These are phyloP conservation scores for Kitagawia praeruptora DNA, from an alignment of 129 eudicot species.

Conservation along the genomic window DNA sequence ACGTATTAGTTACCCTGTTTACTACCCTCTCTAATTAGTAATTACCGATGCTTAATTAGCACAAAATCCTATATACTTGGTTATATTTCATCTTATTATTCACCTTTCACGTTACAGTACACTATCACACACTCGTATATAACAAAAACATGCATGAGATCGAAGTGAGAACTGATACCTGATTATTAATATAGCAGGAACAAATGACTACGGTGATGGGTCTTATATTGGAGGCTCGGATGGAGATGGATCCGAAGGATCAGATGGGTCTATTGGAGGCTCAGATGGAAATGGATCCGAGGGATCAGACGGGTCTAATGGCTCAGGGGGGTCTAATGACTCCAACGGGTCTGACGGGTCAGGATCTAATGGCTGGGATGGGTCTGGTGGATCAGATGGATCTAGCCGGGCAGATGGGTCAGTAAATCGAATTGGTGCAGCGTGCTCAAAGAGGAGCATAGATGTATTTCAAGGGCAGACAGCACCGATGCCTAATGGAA, in stretches of 20 bases:
- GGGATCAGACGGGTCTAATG: neutral
- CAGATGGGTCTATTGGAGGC: neutral
- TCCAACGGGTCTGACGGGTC: neutral
- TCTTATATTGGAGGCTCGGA: neutral
- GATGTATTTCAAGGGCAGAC: slow-evolving; percentile 45
- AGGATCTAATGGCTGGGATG: neutral
- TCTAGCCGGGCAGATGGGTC: slow-evolving; percentile 10
- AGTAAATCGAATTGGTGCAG: slow-evolving; percentile 7
- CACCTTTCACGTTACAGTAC: neutral
- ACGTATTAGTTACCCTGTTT: no score
- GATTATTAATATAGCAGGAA: neutral
- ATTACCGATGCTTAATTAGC: no score
- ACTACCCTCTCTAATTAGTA: no score
- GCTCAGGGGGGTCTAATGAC: neutral
- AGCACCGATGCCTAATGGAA: slow-evolving; percentile 47
- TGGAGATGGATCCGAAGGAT: neutral
- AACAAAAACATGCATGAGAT: no score
- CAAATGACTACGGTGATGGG: neutral
- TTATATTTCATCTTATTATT: no score
- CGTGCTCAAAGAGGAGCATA: slow-evolving; percentile 45
- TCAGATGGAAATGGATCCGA: neutral
- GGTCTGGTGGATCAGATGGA: neutral
- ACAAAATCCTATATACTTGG: no score
- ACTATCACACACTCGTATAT: no score
- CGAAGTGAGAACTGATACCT: no score